Conservation (phyloP, 1,284 basidiomycete species). For the Rhodotorula sp. region DNA sequence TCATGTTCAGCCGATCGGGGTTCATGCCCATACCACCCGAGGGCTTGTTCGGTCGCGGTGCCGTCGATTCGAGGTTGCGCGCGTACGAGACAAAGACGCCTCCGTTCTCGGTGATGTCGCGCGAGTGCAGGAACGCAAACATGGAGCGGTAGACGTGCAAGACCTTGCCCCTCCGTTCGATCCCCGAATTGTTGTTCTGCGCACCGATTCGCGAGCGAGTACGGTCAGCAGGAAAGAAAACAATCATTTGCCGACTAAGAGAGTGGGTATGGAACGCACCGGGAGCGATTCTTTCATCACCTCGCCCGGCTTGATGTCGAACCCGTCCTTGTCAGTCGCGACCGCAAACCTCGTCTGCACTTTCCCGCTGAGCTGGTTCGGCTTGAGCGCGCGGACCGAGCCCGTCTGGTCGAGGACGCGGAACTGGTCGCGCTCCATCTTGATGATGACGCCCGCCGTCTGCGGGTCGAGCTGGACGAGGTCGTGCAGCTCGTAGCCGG, state of each 20-base stretch:
- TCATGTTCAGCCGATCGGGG: constrained; percentile 57
- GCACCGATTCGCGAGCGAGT: too few species aligned
- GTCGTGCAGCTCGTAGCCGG: constrained; percentile 93
- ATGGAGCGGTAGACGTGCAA: constrained; percentile 94
- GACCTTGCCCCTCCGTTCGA: constrained; percentile 87
- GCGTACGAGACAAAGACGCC: constrained; percentile 84
- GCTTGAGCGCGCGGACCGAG: constrained; percentile 81
- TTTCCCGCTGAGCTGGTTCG: constrained; percentile 86
- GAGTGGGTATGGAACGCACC: constrained; percentile 26
- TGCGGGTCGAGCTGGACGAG: constrained; percentile 94
- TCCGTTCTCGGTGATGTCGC: constrained; percentile 84
- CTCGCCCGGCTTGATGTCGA: constrained; percentile 73
- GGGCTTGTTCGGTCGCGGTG: constrained; percentile 81
- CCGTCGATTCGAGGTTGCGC: constrained; percentile 73
- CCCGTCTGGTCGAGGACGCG: constrained; percentile 94
- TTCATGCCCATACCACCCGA: constrained; percentile 69
- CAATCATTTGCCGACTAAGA: too few species aligned
- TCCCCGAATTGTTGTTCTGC: constrained; percentile 28
- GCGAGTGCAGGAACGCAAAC: constrained; percentile 91
- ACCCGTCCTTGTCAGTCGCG: constrained; percentile 84
- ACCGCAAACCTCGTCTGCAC: constrained; percentile 80
- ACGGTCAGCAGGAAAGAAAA: neutral
- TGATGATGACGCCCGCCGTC: constrained; percentile 95
- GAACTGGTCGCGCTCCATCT: constrained; percentile 93
- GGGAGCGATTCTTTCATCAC: constrained; percentile 85